Base-by-base conservation (phyloP, 257 asterid genomes). In the Fraxinus americana region DNA sequence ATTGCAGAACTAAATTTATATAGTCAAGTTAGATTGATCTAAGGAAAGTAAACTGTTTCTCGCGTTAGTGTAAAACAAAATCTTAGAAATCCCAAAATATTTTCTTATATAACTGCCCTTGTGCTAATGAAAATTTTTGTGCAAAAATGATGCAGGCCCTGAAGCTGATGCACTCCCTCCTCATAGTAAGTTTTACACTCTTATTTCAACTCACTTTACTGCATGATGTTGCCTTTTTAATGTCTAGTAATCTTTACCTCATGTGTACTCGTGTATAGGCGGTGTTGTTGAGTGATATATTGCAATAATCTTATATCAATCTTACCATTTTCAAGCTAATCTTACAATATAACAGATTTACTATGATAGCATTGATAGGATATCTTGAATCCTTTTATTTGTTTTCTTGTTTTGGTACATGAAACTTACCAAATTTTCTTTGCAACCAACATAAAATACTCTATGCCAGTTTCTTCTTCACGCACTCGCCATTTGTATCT, bases 401-500 rank as follows among this genome's bases (percentile, higher is more conserved):
- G n/a, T 19, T 19, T 16, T 14, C 61, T 50, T 16, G 23, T 50
- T 50, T 50, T 7, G 12, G 0, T 48, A 48, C 66, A 6, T 4
- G 27, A n/a, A 21, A 57, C 29, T 4, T 57, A 1, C 29, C 12
- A 21, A 57, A 57, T 54, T 54, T 54, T 54, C 23, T 54, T 19
- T 16, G 65, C 27, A 19, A 19, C 65, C 65, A 54, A 54, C 65
- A 54, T 0, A 19, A 54, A 54, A 54, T 17, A 19, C 63, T 54
- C 9, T 7, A 4, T 4, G 9, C 63, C n/a, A 54, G 4, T 23
- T 19, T 57, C 66, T 57, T 8, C 23, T n/a, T 57, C 66, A 57
- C 27, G 4, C 29, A 21, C 66, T 57, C 12, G 66, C 66, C 21
- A 57, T 57, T 27, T 65, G 77, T 74, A 80, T 85, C 76, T 75